phyloP scores from a whole-genome alignment of 352 stramenopile genomes.

The Halophytophthora polymorphica region DNA sequence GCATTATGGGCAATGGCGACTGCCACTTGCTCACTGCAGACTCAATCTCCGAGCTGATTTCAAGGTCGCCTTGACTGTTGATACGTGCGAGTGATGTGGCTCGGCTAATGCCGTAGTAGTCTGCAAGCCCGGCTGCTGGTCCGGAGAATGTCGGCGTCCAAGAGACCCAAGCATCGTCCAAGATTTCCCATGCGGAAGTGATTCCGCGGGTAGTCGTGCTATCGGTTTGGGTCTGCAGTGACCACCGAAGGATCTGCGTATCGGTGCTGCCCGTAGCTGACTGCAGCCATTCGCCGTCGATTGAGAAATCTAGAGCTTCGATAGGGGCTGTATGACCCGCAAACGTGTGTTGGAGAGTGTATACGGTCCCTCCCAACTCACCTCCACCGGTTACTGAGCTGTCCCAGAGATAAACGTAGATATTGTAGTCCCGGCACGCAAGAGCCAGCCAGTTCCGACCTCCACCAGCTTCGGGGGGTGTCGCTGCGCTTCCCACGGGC shows the following conservation, averaged over 20 bases:
- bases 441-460: slow-evolving; percentile 29
- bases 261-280: slow-evolving; percentile 52
- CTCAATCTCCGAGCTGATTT: slow-evolving; percentile 4
- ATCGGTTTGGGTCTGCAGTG: slow-evolving; percentile 20
- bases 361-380: slow-evolving; percentile 14
- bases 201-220: neutral
- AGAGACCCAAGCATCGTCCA: slow-evolving; percentile 44
- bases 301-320: slow-evolving; percentile 64
- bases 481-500: slow-evolving; percentile 6
- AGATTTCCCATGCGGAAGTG: slow-evolving; percentile 16
- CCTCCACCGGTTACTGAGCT: neutral
- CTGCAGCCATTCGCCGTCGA: slow-evolving; percentile 57
- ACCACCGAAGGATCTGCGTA: slow-evolving; percentile 70
- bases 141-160: slow-evolving; percentile 56
- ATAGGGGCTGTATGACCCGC: slow-evolving; percentile 63
- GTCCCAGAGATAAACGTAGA: slow-evolving; percentile 67
- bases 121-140: slow-evolving; percentile 41
- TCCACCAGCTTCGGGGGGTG: slow-evolving; percentile 3
- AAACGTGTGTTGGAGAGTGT: slow-evolving; percentile 54
- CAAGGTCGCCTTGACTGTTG: slow-evolving; percentile 13
- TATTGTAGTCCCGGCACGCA: slow-evolving; percentile 64
- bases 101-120: slow-evolving; percentile 27
- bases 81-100: slow-evolving; percentile 41
- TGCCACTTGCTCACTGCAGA: slow-evolving; percentile 26
- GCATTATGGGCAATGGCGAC: slow-evolving; percentile 46